Evolutionary conservation across 352 stramenopile species (phyloP).

Genomic region (Nothophytophthora sp.): DNA sequence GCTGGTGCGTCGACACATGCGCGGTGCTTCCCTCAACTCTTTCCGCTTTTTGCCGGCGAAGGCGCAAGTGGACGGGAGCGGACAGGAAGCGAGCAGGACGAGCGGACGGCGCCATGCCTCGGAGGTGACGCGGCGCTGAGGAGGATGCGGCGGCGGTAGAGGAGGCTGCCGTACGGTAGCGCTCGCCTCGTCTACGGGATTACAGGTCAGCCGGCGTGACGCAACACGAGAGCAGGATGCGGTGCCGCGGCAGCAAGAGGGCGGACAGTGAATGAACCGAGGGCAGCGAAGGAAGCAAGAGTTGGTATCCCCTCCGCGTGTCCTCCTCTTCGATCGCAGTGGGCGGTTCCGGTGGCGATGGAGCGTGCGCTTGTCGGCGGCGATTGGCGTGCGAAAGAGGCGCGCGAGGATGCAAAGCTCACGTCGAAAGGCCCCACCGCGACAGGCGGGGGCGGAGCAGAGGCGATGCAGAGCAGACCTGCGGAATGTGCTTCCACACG

Average conservation of each 20-base stretch:
- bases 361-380: not conserved
- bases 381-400: not conserved
- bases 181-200: conserved; percentile 13
- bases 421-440: not conserved
- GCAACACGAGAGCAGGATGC: no score
- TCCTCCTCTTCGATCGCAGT: conserved; percentile 9
- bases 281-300: no score
- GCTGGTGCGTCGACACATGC: conserved; percentile 43
- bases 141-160: not conserved
- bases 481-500: no score
- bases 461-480: no score
- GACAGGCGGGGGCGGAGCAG: not conserved
- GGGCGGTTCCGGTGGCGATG: conserved; percentile 1
- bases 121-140: not conserved
- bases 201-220: no score
- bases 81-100: not conserved
- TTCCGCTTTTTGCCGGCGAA: conserved; percentile 68
- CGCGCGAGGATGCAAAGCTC: not conserved
- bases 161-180: conserved; percentile 3
- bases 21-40: conserved; percentile 43
- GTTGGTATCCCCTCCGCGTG: no score
- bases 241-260: no score
- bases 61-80: conserved; percentile 46
- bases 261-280: no score
- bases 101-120: not conserved